Evolutionary conservation across 148 eudicot species (phyloP), one percentile per base, ranked within the genome.

Genomic region (Vaccinium myrtillus): DNA sequence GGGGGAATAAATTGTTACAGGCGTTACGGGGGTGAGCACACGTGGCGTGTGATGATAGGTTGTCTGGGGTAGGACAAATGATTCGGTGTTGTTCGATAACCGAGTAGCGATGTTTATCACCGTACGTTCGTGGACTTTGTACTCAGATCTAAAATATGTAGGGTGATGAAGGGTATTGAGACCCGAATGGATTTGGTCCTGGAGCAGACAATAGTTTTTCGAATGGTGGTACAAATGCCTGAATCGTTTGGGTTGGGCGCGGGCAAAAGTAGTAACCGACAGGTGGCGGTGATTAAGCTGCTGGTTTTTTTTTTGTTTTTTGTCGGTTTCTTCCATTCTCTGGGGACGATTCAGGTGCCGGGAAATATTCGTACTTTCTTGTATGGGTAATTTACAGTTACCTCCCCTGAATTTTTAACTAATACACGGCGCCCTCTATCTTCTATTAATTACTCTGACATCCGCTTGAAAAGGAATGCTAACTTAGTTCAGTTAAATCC

Each of bases 201-300:
- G 46, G 46, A 43, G 46, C 46, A 43, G 46, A 0, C 46, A 43
- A 43, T 43, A 43, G 0, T 4, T 4, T 43, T 43, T 43, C 6
- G 46, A 0, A 0, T 43, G 46, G 46, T 43, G 46, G 54, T 27
- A 39, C 53, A 46, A 9, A 59, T 16, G 74, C 54, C 74, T 36
- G 49, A 80, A 58, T 16, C 70, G 50, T 3, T 32, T 56, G 39
- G 39, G 8, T 6, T 54, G 67, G 51, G 25, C 54, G 75, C 25
- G 21, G 36, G 74, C 48, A 59, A 67, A 27, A 30, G 55, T 2
- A 55, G 87, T 74, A 81, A 85, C 87, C 83, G 83, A 75, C 87
- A 85, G 8, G 15, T 61, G 80, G 58, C 87, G 32, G 87, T 73
- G 30, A 69, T 7, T 0, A 18, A 8, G 50, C 55, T 77, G 56